phyloP scores from a whole-genome alignment of 108 stramenopile genomes.

The Discostella pseudostelligera region DNA sequence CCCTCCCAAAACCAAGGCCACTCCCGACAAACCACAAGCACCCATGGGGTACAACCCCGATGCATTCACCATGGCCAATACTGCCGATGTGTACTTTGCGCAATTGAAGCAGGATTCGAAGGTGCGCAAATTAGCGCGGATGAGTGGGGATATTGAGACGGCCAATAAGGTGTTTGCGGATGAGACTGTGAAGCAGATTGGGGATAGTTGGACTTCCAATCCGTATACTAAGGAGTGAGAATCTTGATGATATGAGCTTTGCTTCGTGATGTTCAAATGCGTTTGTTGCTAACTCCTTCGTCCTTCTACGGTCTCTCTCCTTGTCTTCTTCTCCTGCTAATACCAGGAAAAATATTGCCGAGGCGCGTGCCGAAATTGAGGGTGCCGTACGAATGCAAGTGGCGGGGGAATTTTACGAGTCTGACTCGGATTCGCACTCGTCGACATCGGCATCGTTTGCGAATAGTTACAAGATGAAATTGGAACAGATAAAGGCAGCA shows the following conservation, averaged over 20 bases:
- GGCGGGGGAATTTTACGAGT: constrained; percentile 4
- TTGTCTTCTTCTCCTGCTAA: background rate
- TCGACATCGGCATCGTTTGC: constrained; percentile 22
- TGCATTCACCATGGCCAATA: constrained; percentile 74
- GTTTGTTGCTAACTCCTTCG: background rate
- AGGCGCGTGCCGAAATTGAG: constrained; percentile 31
- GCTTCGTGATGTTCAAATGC: too few species aligned
- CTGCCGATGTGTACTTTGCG: constrained; percentile 84
- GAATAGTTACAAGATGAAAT: constrained; percentile 64
- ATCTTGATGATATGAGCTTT: too few species aligned
- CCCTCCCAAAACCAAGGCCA: constrained; percentile 27
- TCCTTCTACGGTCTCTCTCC: background rate
- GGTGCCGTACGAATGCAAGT: constrained; percentile 30
- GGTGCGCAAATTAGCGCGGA: constrained; percentile 61
- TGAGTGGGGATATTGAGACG: constrained; percentile 54
- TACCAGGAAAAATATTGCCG: constrained; percentile 17
- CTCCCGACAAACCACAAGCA: constrained; percentile 37
- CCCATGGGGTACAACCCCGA: constrained; percentile 60
- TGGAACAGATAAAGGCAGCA: constrained; percentile 43
- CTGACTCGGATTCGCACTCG: background rate
- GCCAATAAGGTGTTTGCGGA: constrained; percentile 72
- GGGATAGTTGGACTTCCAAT: constrained; percentile 53
- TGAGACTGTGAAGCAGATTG: constrained; percentile 49
- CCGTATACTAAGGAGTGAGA: constrained; percentile 64
- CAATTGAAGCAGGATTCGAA: constrained; percentile 83